phyloP scores from a whole-genome alignment of 257 asterid genomes.

The Solanum bulbocastanum region DNA sequence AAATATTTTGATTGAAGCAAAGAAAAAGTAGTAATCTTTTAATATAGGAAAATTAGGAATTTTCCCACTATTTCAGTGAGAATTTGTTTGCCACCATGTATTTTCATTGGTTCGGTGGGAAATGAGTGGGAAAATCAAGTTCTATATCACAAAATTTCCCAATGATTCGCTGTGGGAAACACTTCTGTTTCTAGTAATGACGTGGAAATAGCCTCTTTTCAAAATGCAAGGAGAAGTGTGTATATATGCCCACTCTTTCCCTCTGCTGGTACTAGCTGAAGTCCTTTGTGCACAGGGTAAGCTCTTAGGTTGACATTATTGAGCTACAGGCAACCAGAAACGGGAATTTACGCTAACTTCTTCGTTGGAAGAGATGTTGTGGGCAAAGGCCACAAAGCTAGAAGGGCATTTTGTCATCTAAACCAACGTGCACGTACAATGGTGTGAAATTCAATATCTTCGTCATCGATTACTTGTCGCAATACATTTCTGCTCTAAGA shows the following conservation, averaged over 20 bases:
- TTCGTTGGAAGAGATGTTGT: neutral
- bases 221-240: neutral
- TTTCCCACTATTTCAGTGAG: too few species aligned
- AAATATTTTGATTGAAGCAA: neutral
- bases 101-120: too few species aligned
- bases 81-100: too few species aligned
- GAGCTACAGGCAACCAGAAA: neutral
- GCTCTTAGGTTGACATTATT: neutral
- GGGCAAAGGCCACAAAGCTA: neutral
- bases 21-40: too few species aligned
- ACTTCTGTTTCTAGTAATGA: neutral
- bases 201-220: neutral
- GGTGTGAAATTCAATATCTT: neutral
- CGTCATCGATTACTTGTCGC: neutral
- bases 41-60: neutral
- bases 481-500: neutral
- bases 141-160: too few species aligned
- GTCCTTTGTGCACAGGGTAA: neutral
- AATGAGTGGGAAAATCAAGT: too few species aligned
- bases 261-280: neutral
- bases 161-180: too few species aligned
- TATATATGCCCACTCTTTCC: neutral
- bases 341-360: neutral
- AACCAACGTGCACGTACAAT: neutral
- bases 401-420: neutral